Base-by-base conservation (phyloP, 768 basidiomycete genomes). In the Tylopilus sp. region DNA sequence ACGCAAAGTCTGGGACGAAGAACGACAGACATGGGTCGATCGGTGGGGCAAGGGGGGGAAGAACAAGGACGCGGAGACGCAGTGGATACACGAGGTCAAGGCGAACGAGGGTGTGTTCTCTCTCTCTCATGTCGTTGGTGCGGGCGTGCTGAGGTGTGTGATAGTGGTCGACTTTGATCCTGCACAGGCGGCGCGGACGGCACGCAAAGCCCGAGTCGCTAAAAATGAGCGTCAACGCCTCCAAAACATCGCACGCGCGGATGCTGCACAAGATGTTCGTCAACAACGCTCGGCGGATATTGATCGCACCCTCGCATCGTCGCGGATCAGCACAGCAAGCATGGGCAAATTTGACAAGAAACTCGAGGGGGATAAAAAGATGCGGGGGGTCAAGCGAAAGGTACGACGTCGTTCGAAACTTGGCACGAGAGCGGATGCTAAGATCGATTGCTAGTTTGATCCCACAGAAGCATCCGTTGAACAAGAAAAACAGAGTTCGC, bases 41-140 rank as follows among this genome's bases (percentile, higher is more conserved):
- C 76, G 91, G 40, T 98, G 95, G 95, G 95, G 97, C 0, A 79
- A 79, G 62, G 79, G 82, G 48, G 88, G 93, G 8, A 93, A 91
- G 76, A 98, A 98, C 65, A 94, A 82, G 74, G 79, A 91, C 56
- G 69, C 71, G 18, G 92, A 97, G 72, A 80, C 80, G 7, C 88
- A 93, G 67, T 98, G 95, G 95, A 77, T 95, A 51, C 83, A 88
- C 45, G 94, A 95, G 69, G 89, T 99, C 42, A 91, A 91, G 62
- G 75, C 76, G 40, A 83, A 93, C 64, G 90, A 91, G 62, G 86
- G 94, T 94, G 56, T 52, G 85, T 75, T 2, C 36, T 17, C 8
- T 18, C 12, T 38, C 12, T 18, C 12, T 18, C n/a, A 6, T 12
- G n/a, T n/a, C n/a, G n/a, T n/a, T n/a, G n/a, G n/a, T n/a, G n/a